Evolutionary conservation across 139 green algal species (phyloP).

Genomic region (Volvox reticuliferus): DNA sequence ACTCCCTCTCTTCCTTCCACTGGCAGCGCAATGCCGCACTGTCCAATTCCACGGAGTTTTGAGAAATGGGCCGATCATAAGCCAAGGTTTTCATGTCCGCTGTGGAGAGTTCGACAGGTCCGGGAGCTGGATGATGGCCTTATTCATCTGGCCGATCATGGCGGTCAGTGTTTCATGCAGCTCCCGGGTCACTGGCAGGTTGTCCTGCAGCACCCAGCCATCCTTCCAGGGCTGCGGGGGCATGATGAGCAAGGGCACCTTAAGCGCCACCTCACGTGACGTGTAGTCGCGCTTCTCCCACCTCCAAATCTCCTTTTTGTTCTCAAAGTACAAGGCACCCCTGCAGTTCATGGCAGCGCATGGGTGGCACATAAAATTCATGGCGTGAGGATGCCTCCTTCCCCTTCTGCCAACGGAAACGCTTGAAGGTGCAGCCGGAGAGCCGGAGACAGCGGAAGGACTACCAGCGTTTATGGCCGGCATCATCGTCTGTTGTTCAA

Average conservation of each 20-base stretch:
- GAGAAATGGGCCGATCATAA: too few relatives aligned
- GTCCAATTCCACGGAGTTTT: too few relatives aligned
- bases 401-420: too few relatives aligned
- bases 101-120: constrained; percentile 29
- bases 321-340: constrained; percentile 26
- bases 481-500: too few relatives aligned
- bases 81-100: neutral
- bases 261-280: constrained; percentile 42
- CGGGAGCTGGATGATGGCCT: constrained; percentile 47
- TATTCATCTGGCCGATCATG: constrained; percentile 82
- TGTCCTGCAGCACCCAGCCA: constrained; percentile 74
- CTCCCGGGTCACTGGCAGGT: constrained; percentile 65
- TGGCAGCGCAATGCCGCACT: too few relatives aligned
- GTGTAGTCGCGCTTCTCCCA: constrained; percentile 64
- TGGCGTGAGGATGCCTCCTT: too few relatives aligned
- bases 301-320: constrained; percentile 45
- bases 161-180: constrained; percentile 62
- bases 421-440: too few relatives aligned
- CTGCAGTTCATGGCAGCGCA: neutral
- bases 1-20: too few relatives aligned
- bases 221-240: constrained; percentile 59
- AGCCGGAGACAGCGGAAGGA: too few relatives aligned
- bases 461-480: too few relatives aligned
- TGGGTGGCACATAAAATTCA: neutral
- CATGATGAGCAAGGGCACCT: constrained; percentile 62